Conservation (phyloP, 768 basidiomycete genomes). For the Suillus bovinus region DNA sequence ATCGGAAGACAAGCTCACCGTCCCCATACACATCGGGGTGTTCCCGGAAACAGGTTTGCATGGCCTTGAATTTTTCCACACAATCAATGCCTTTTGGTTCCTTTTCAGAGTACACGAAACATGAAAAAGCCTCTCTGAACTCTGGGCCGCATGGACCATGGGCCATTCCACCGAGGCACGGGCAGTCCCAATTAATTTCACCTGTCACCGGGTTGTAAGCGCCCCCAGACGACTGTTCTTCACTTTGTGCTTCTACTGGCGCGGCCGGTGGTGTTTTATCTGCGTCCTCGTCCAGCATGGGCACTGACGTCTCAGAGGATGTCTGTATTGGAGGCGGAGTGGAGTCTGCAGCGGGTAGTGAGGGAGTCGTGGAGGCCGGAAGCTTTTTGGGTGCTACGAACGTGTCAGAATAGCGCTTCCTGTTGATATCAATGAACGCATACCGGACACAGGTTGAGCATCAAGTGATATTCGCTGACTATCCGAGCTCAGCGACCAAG, state of each 20-base stretch:
- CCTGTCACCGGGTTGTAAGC: constrained; percentile 97
- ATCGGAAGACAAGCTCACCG: constrained; percentile 51
- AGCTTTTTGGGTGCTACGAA: constrained; percentile 22
- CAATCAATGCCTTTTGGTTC: constrained; percentile 99
- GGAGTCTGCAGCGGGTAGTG: constrained; percentile 21
- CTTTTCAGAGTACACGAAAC: constrained; percentile 90
- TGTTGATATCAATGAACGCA: constrained; percentile 10
- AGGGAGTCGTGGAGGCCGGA: constrained; percentile 6
- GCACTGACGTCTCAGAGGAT: constrained; percentile 18
- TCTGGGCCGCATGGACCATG: constrained; percentile 93
- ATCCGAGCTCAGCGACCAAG: constrained; percentile 47
- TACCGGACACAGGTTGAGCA: constrained; percentile 33
- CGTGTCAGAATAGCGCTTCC: neutral
- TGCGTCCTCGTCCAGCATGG: constrained; percentile 10
- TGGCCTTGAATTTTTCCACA: constrained; percentile 94
- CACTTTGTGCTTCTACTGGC: constrained; percentile 17
- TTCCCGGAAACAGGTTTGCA: constrained; percentile 97
- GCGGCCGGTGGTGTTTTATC: constrained; percentile 12
- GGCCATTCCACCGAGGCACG: constrained; percentile 98
- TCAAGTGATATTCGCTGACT: constrained; percentile 50
- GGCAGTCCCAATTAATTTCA: constrained; percentile 99
- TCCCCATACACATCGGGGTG: constrained; percentile 97
- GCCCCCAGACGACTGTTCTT: constrained; percentile 36
- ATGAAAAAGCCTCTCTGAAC: constrained; percentile 95
- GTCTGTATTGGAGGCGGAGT: constrained; percentile 19